Evolutionary conservation across 495 filamentous ascomycete species (phyloP), one percentile per base, ranked within the genome.

Genomic region (Talaromyces wortmannii): DNA sequence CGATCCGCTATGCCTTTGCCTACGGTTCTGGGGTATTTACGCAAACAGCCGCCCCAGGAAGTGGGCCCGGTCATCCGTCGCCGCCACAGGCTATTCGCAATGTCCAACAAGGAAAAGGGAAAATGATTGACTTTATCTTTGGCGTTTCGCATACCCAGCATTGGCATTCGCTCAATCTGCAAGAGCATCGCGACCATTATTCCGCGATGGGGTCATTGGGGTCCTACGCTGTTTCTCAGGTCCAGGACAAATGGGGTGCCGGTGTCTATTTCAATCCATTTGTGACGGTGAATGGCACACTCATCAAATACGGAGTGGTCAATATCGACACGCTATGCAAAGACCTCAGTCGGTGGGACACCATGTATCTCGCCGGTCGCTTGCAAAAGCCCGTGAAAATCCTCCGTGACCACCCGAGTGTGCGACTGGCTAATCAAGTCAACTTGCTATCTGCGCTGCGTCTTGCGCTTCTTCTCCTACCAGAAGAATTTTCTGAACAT

Each of bases 91-190:
- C 89, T 10, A 86, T 96, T 33, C 73, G 83, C 50, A 86, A 87
- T 36, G 87, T 89, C 58, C 92, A 97, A 65, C 83, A 88, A 62
- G 89, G 89, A 42, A 85, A 83, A 2, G 89, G 87, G 7, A 97
- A 97, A 69, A 95, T 97, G 88, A 96, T 98, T 60, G 94, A 98
- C 68, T 94, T 97, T 63, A 95, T 98, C 54, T 96, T 97, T 60
- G 95, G 94, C 32, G 92, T 97, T 11, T 89, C 87, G 5, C 89
- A 96, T 68, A 91, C 89, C 3, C 89, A 98, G 65, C 94, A 98
- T 70, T 98, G 92, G 91, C 94, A 98, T 72, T 87, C 85, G 16
- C 71, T 98, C 46, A 98, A 98, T 67, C 76, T 98, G 31, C 72
- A 75, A 51, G 87, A 96, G 63, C 89, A 98, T 63, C 86, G 89